Percentiles rank a stretch among this genome's conserved stretches.
Evolutionary conservation across 345 rosid genomes (phyloP).

Genomic region (Kernera saxatilis): DNA sequence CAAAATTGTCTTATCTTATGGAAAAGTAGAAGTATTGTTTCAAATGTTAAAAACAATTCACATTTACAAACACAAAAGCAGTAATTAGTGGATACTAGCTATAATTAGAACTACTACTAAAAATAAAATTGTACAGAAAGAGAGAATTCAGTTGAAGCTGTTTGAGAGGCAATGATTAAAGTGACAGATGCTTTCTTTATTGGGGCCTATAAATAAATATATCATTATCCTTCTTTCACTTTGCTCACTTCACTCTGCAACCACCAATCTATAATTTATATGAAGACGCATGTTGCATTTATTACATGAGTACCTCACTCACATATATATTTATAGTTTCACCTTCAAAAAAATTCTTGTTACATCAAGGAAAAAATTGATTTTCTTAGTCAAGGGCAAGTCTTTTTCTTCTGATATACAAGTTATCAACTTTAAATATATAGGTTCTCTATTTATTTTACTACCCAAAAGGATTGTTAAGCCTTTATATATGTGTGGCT

Average conservation of each 20-base stretch:
- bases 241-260: constrained; percentile 3
- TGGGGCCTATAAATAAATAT: background rate
- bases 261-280: background rate
- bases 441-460: background rate
- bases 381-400: background rate
- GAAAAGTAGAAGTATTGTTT: background rate
- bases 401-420: background rate
- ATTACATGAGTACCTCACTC: background rate
- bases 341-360: background rate
- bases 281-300: background rate
- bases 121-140: background rate
- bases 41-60: background rate
- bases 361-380: background rate
- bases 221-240: background rate
- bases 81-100: background rate
- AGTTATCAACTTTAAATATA: background rate
- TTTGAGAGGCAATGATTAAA: constrained; percentile 4
- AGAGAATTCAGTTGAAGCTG: background rate
- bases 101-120: background rate
- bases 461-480: background rate
- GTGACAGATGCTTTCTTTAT: background rate
- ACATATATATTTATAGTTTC: background rate
- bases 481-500: background rate
- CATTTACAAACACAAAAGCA: background rate
- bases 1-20: background rate